Evolutionary conservation across 805 yeast species (phyloP).

Genomic region (Saturnispora sanitii): DNA sequence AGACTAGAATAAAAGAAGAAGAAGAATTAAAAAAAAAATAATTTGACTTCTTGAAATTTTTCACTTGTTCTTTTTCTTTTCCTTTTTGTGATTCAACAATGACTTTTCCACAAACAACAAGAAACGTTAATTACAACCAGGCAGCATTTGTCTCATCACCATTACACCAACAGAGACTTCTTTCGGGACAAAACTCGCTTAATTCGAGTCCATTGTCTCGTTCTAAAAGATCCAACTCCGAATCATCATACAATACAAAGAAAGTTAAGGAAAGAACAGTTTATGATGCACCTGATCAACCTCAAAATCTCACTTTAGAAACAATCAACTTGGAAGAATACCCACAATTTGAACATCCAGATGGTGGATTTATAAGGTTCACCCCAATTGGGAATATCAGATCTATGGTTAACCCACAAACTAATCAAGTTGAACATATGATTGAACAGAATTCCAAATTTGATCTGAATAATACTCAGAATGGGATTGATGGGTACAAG

Average conservation of each 20-base stretch:
- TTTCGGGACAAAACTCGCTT: slow-evolving; percentile 11
- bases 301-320: slow-evolving; percentile 19
- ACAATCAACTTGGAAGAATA: slow-evolving; percentile 33
- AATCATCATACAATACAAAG: slow-evolving; percentile 24
- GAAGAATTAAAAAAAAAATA: too few species aligned
- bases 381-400: slow-evolving; percentile 58
- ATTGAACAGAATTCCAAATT: slow-evolving; percentile 37
- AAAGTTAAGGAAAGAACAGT: slow-evolving; percentile 21
- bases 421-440: slow-evolving; percentile 36
- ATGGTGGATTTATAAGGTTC: slow-evolving; percentile 51
- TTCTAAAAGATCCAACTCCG: slow-evolving; percentile 31
- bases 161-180: slow-evolving; percentile 13
- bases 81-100: neutral
- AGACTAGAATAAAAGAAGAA: too few species aligned
- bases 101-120: slow-evolving; percentile 4
- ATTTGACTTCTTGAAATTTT: slow-evolving; percentile 1
- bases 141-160: slow-evolving; percentile 8
- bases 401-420: slow-evolving; percentile 28
- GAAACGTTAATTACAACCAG: neutral
- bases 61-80: slow-evolving; percentile 2
- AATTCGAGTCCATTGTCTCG: slow-evolving; percentile 14
- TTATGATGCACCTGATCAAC: slow-evolving; percentile 15
- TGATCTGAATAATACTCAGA: slow-evolving; percentile 23
- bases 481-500: slow-evolving; percentile 31
- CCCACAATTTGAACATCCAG: slow-evolving; percentile 51